Evolutionary conservation across 2,329 filamentous ascomycete species (phyloP).

Genomic region (Apiospora phragmitis): DNA sequence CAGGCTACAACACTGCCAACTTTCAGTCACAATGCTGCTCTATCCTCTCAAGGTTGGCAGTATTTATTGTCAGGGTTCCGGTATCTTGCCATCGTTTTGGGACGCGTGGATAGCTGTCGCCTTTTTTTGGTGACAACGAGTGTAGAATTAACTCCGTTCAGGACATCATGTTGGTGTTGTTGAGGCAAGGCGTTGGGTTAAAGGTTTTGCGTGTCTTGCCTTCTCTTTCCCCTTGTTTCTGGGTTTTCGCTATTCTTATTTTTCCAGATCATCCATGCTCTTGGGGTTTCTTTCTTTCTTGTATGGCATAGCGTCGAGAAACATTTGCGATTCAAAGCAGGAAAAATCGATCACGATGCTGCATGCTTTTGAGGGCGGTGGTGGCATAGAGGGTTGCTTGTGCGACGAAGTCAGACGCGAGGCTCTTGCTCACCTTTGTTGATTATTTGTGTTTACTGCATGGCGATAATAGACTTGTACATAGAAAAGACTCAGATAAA

Average conservation of each 20-base stretch:
- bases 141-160: neutral
- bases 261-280: neutral
- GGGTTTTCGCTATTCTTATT: neutral
- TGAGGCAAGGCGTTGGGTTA: neutral
- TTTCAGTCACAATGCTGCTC: neutral
- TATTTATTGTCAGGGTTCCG: neutral
- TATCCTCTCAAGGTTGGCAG: neutral
- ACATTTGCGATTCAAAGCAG: neutral
- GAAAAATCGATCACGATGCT: neutral
- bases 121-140: neutral
- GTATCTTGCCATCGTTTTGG: neutral
- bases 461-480: slow-evolving; percentile 1
- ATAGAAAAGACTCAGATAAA: neutral
- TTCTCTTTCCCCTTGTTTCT: neutral
- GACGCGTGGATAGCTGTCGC: neutral
- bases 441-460: neutral
- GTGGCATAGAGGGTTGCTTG: neutral
- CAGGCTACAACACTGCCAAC: neutral
- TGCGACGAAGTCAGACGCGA: neutral
- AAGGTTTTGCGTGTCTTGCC: neutral
- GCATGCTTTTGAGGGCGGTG: neutral
- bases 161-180: neutral
- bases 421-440: neutral
- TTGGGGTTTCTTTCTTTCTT: neutral
- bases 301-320: neutral